Percentiles rank a stretch among this genome's conserved stretches.
These are phyloP conservation scores for Catharanthus roseus DNA, from an alignment of 257 asterid species.

Conservation along the genomic window DNA sequence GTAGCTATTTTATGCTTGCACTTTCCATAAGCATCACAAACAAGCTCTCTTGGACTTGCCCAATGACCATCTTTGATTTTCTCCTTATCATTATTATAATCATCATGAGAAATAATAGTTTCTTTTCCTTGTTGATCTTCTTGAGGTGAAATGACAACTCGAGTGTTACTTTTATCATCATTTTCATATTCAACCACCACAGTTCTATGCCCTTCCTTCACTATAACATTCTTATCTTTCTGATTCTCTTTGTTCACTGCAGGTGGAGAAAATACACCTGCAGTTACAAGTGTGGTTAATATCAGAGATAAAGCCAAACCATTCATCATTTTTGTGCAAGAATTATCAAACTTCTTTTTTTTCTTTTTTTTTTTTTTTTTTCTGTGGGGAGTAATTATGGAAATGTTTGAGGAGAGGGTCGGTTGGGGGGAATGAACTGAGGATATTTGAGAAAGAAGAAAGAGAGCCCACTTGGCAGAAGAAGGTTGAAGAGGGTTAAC, in stretches of 20 bases:
- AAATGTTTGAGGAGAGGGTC: background rate
- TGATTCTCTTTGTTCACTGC: conserved; percentile 7
- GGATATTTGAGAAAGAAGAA: background rate
- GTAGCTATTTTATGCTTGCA: conserved; percentile 31
- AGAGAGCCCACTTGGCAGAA: background rate
- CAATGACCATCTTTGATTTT: conserved; percentile 10
- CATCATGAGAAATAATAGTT: too few relatives aligned
- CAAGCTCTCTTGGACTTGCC: conserved; percentile 20
- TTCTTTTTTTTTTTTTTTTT: too few relatives aligned
- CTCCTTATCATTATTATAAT: conserved; percentile 15
- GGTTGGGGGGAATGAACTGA: background rate
- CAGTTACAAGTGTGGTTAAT: conserved; percentile 23
- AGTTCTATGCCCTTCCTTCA: conserved; percentile 41
- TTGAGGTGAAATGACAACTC: conserved; percentile 27
- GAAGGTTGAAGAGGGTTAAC: background rate
- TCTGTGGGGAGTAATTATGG: background rate
- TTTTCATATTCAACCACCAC: conserved; percentile 43
- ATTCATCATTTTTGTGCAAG: conserved; percentile 22
- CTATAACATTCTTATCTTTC: conserved; percentile 20
- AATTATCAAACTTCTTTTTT: too few relatives aligned
- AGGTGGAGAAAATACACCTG: conserved; percentile 17
- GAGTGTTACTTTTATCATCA: conserved; percentile 17
- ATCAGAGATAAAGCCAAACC: conserved; percentile 26
- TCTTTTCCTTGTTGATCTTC: background rate
- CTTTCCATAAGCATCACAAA: conserved; percentile 37